Base-by-base conservation (phyloP, 805 yeast genomes). In the Deakozyma indianensis region DNA sequence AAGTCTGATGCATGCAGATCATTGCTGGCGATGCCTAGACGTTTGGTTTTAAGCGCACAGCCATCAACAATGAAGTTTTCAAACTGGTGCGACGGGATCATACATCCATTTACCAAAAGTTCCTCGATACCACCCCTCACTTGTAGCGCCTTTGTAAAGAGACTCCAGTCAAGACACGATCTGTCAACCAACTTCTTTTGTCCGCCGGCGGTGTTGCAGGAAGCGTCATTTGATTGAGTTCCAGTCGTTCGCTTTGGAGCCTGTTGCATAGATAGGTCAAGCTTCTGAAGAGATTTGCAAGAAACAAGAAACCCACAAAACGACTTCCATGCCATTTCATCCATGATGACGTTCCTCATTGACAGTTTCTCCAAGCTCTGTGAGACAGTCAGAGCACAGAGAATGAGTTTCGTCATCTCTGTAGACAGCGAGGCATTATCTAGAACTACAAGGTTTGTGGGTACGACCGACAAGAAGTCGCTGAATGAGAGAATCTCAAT, bases 401-500 rank as follows among this genome's bases (percentile, higher is more conserved):
- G 64, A n/a, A 90, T 60, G 22, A 81, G 75, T 52, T 77, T 70
- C 47, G 87, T 71, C 85, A 87, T 90, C 46, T 81, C 87, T 20
- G 74, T 70, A 1, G 88, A 73, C 45, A 90, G 62, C 3, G 74
- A 64, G 18, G 83, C 87, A 35, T 92, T 90, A 63, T 88, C 96
- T 47, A 90, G 70, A 0, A 83, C 71, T 3, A 90, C 64, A 49
- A 80, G 76, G 41, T 78, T 73, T 25, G 88, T 74, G 0, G 96
- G 95, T 0, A 90, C 92, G 47, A 87, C 79, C 35, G 95, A 67
- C 40, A 87, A 68, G 55, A 88, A 90, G 62, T 88, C 97, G 11
- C 94, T 77, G 61, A 90, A 85, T 2, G 96, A 79, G 49, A 84
- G 74, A 22, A 88, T 73, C 63, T 88, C 97, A 51, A 90, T 79